A percentile compares a stretch with the other conserved stretches of the same genome.
Evolutionary conservation across 2,329 filamentous ascomycete species (phyloP).

Genomic region (Blastomyces emzantsi): DNA sequence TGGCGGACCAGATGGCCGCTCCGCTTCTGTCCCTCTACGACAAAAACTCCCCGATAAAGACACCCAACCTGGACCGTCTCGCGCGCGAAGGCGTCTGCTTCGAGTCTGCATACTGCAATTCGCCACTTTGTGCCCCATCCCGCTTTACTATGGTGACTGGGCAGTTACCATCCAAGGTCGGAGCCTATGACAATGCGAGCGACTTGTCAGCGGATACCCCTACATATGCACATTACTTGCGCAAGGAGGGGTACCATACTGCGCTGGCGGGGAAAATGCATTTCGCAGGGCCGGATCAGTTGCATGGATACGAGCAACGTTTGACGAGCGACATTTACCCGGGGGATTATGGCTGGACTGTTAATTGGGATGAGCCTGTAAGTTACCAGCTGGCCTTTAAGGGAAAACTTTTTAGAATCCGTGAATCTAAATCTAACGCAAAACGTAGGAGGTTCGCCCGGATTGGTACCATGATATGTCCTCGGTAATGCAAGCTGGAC

Average conservation of each 20-base stretch:
- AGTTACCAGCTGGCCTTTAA: conserved; percentile 14
- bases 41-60: conserved; percentile 78
- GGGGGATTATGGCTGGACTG: conserved; percentile 86
- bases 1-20: conserved; percentile 91
- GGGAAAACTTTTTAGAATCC: no score
- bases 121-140: conserved; percentile 83
- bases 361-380: conserved; percentile 86
- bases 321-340: conserved; percentile 95
- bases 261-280: conserved; percentile 95
- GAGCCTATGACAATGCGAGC: conserved; percentile 83
- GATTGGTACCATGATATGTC: conserved; percentile 98
- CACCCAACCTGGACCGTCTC: conserved; percentile 76
- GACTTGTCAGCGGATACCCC: conserved; percentile 76
- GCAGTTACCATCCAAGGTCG: conserved; percentile 83
- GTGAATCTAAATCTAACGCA: not conserved
- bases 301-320: conserved; percentile 87
- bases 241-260: conserved; percentile 77
- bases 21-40: conserved; percentile 91
- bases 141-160: conserved; percentile 93
- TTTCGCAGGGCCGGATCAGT: conserved; percentile 73
- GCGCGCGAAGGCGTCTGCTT: conserved; percentile 79
- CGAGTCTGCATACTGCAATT: conserved; percentile 89
- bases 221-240: conserved; percentile 87
- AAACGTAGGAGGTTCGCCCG: conserved; percentile 47
- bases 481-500: conserved; percentile 81